Base-by-base conservation (phyloP, 768 basidiomycete genomes). In the Heimioporus sp. region DNA sequence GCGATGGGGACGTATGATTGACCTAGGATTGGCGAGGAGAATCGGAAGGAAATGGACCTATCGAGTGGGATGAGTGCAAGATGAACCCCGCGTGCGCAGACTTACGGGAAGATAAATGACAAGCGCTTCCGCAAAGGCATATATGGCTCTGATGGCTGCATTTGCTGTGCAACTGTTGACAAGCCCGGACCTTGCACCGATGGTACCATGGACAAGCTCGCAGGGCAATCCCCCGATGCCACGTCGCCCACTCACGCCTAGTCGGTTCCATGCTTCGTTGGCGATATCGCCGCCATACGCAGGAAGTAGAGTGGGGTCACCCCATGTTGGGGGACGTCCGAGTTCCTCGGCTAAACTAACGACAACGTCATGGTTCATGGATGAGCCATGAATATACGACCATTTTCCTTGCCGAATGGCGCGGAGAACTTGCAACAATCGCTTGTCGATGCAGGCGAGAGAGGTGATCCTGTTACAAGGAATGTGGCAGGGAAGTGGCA, bases 141-240 rank as follows among this genome's bases (percentile, higher is more conserved):
- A 75, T 12, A 72, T 43, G 13, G 79, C 79, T 49, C 90, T 75
- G 42, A 85, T 63, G 0, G 56, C 57, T 3, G 79, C 73, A 63
- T 91, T 91, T 32, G 77, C 75, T 0, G 74, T 71, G 61, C 90
- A 91, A 58, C 80, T 86, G 16, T 70, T 68, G 28, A 74, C 74
- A 5, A 84, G 66, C 11, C 79, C 78, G 15, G 79, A 58, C 17
- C 59, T 72, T 19, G 71, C 61, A 32, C 78, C 78, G 35, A 82
- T 69, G n/a, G 73, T 65, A 10, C 80, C 81, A 58, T 92, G 90
- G 1, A 91, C 79, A 4, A 90, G 58, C 61, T 90, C 84, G 59
- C 90, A 92, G 2, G 90, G 90, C 8, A 91, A 54, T 2, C 90
- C 90, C 3, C 87, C 90, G 4, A 87, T 62, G 4, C 80, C 77